Conservation (phyloP, 2,329 filamentous ascomycete species). For the Pseudogymnoascus sp. region DNA sequence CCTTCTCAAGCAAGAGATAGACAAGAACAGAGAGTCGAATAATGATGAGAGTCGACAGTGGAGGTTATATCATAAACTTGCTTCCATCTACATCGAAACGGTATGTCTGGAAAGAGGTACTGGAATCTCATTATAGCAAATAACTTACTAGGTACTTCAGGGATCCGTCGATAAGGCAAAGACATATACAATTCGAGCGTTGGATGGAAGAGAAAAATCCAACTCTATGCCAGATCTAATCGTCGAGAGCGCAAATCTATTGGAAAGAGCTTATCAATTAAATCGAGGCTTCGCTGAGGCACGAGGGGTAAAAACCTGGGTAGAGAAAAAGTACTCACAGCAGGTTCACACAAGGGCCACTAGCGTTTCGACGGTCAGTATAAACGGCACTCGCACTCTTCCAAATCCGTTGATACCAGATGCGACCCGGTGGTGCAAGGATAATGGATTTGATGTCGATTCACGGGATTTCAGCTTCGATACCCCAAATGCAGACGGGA, state of each 20-base stretch:
- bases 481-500: neutral
- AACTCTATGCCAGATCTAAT: neutral
- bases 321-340: neutral
- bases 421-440: neutral
- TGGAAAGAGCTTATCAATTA: neutral
- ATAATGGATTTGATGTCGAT: neutral
- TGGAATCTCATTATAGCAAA: neutral
- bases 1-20: neutral
- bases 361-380: neutral
- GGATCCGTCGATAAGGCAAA: neutral
- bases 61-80: neutral
- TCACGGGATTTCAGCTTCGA: neutral
- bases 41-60: neutral
- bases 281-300: neutral
- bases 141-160: neutral
- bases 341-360: neutral
- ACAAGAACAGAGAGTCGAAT: neutral
- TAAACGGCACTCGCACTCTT: neutral
- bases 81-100: neutral
- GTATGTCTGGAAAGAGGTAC: neutral
- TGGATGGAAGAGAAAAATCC: neutral
- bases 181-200: neutral
- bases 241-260: neutral
- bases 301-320: neutral
- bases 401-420: neutral